A percentile compares a stretch with the other conserved stretches of the same genome.
Evolutionary conservation across 1,284 basidiomycete genomes (phyloP).

Genomic region (Pseudozyma tsukubaensis): DNA sequence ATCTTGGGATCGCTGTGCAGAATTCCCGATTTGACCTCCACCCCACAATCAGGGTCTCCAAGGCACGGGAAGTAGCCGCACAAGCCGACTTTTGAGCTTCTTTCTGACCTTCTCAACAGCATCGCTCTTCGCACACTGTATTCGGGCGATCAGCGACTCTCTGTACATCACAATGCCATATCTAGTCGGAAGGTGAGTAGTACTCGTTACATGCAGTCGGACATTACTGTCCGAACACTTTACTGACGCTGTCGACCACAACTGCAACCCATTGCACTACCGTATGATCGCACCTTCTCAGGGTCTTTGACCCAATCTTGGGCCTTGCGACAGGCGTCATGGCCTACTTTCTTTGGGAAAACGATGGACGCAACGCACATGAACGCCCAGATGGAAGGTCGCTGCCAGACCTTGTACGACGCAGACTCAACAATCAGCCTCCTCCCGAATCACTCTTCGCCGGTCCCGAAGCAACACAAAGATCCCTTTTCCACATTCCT

Average conservation of each 20-base stretch:
- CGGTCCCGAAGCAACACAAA: conserved; percentile 26
- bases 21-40: not conserved
- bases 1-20: too few relatives aligned
- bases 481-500: conserved; percentile 42
- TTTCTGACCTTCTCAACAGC: not conserved
- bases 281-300: not conserved
- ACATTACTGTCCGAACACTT: not conserved
- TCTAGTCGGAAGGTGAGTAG: conserved; percentile 39
- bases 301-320: conserved; percentile 58
- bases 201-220: not conserved
- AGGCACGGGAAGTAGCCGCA: not conserved
- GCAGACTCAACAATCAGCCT: conserved; percentile 33
- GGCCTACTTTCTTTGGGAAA: conserved; percentile 66
- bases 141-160: too few relatives aligned
- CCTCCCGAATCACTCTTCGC: conserved; percentile 30
- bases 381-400: conserved; percentile 53
- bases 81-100: not conserved
- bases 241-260: not conserved
- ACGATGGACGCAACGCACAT: conserved; percentile 56
- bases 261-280: not conserved
- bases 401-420: conserved; percentile 50
- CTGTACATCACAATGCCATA: conserved; percentile 28
- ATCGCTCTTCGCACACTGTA: not conserved
- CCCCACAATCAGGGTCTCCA: not conserved
- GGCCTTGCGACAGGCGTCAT: conserved; percentile 62